Evolutionary conservation across 2,329 filamentous ascomycete genomes (phyloP).

Genomic region (Sporothrix mexicana): DNA sequence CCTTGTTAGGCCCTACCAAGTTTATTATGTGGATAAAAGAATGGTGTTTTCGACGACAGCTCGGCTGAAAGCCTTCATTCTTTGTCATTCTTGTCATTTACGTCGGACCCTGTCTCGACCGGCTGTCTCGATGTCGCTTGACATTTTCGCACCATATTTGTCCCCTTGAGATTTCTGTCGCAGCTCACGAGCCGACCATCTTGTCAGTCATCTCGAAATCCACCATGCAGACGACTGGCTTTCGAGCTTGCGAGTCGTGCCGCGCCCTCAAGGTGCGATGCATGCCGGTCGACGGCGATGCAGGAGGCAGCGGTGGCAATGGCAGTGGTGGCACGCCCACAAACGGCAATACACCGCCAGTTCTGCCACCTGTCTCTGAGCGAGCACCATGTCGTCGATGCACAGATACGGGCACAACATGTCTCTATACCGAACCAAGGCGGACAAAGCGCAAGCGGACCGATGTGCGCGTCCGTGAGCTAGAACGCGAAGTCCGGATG

Average conservation of each 20-base stretch:
- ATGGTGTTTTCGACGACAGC: background rate
- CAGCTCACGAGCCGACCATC: background rate
- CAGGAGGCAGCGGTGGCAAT: background rate
- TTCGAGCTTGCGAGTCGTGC: constrained; percentile 34
- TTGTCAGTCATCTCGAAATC: background rate
- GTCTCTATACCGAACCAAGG: constrained; percentile 34
- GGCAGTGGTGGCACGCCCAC: background rate
- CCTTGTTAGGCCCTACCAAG: constrained; percentile 7
- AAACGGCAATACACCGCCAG: background rate
- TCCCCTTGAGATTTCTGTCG: background rate
- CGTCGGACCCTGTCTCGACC: background rate
- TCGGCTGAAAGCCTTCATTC: background rate
- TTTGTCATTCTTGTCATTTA: background rate
- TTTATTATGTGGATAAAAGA: background rate
- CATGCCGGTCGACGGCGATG: constrained; percentile 23
- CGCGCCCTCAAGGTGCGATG: constrained; percentile 34
- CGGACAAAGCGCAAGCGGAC: constrained; percentile 36
- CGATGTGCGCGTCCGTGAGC: constrained; percentile 73
- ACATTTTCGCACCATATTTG: background rate
- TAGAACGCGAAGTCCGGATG: constrained; percentile 78
- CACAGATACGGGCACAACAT: constrained; percentile 23
- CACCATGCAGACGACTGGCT: constrained; percentile 27
- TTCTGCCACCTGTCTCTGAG: constrained; percentile 27
- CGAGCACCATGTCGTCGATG: constrained; percentile 34
- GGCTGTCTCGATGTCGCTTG: background rate